Conservation (phyloP, 441 rosid species). For the Geranium incanum region DNA sequence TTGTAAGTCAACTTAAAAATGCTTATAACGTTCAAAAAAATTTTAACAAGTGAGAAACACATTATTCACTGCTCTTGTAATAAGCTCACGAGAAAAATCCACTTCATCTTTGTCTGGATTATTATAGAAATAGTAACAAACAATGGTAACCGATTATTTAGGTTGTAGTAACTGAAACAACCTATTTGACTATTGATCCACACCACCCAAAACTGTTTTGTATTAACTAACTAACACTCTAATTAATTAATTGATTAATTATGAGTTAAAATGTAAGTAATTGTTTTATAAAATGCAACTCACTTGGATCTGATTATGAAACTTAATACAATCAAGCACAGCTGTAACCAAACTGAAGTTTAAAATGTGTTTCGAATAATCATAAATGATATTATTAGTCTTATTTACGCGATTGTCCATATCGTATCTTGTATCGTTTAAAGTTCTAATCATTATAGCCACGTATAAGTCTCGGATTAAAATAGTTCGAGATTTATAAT, state of each 20-base stretch:
- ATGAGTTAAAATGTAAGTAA: too few species aligned
- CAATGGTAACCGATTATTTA: not conserved
- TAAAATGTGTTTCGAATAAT: too few species aligned
- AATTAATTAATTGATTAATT: too few species aligned
- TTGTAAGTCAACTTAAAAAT: not conserved
- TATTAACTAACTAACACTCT: not conserved
- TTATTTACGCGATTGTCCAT: too few species aligned
- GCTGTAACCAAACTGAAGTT: too few species aligned
- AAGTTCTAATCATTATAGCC: too few species aligned
- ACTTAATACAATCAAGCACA: too few species aligned
- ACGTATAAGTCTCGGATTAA: too few species aligned
- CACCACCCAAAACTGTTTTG: not conserved
- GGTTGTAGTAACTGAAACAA: not conserved
- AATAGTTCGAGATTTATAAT: too few species aligned
- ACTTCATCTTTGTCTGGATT: not conserved
- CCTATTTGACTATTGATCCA: not conserved
- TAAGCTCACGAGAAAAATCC: not conserved
- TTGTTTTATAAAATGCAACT: not conserved
- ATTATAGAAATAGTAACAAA: not conserved
- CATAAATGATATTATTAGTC: too few species aligned
- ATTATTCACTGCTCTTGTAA: not conserved
- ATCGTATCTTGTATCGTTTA: too few species aligned
- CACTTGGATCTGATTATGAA: not conserved
- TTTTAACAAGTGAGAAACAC: not conserved
- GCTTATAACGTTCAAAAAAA: not conserved